Evolutionary conservation across 202 grass and related monocot species (phyloP), one percentile per base, ranked within the genome.

Genomic region (Zoysia matrella): DNA sequence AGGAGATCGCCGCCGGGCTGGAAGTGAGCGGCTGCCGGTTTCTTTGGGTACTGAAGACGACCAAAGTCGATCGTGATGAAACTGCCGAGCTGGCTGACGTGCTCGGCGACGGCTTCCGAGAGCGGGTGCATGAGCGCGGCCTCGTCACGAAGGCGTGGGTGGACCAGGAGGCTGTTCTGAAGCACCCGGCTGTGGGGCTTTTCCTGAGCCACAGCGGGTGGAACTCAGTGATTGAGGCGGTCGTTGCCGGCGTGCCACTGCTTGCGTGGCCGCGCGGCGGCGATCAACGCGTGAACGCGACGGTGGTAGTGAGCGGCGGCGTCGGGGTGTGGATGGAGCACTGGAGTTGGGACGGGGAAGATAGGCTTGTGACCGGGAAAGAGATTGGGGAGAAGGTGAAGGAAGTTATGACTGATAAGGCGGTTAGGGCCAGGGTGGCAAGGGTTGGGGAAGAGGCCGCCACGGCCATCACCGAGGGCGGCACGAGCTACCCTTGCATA

Each of bases 131-230:
- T 8, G 85, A 65, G 8, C 73, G 77, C 1, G 92, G 68, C 0
- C 6, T 91, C 8, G 84, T 89, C 74, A 71, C 83, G 3, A 91
- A 89, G 11, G 67, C 8, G 0, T 94, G 86, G 92, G 83, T 94
- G 45, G 88, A 91, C 14, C 89, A 88, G 76, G 89, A 88, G 39
- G 66, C 80, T 58, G 15, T 91, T 10, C 52, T 88, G 11, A 45
- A 39, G 16, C 77, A 85, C 64, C 53, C 71, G 46, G 43, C 77
- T 0, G 58, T 91, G 5, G 72, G 79, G 0, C 36, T 79, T 4
- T 92, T 86, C 36, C 0, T 88, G 2, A 92, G 78, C 16, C 30
- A 36, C 30, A 36, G 30, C 30, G 30, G 30, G 30, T 36, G 30
- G 30, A 36, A 36, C 30, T 36, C 30, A 36, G 30, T 36, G 30